These are phyloP conservation scores for Suhomyces bribrorum DNA, from an alignment of 1,139 yeast genomes.

Conservation along the genomic window DNA sequence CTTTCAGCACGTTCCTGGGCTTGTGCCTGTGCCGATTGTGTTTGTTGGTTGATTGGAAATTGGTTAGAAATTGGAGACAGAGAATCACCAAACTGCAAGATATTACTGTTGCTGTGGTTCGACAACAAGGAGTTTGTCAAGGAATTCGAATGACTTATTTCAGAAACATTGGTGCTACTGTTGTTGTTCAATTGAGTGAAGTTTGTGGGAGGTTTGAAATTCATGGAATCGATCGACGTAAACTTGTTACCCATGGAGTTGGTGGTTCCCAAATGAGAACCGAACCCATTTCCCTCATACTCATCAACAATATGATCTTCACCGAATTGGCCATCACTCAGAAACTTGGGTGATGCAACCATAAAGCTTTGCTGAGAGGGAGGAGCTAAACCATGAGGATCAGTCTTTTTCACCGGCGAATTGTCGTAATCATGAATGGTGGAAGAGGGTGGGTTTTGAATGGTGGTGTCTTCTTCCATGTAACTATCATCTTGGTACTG, in stretches of 20 bases:
- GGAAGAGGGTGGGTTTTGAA: conserved; percentile 21
- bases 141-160: conserved; percentile 31
- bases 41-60: conserved; percentile 10
- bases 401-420: conserved; percentile 12
- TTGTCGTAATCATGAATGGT: conserved; percentile 8
- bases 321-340: conserved; percentile 20
- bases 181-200: conserved; percentile 47
- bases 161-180: conserved; percentile 44
- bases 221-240: conserved; percentile 42
- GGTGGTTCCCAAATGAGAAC: conserved; percentile 3
- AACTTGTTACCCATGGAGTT: conserved; percentile 23
- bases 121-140: conserved; percentile 28
- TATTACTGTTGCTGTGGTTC: conserved; percentile 21
- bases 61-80: conserved; percentile 15
- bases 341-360: conserved; percentile 30
- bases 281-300: conserved; percentile 12
- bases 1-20: conserved; percentile 19
- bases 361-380: conserved; percentile 13
- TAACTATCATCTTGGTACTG: conserved; percentile 30
- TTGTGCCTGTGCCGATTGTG: conserved; percentile 11
- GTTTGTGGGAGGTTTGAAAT: conserved; percentile 44
- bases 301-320: conserved; percentile 17
- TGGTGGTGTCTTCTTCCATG: conserved; percentile 44
- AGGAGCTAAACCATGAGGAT: conserved; percentile 8
- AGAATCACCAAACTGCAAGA: conserved; percentile 10